Evolutionary conservation across 495 filamentous ascomycete species (phyloP).

Genomic region (Penicillium canariense): DNA sequence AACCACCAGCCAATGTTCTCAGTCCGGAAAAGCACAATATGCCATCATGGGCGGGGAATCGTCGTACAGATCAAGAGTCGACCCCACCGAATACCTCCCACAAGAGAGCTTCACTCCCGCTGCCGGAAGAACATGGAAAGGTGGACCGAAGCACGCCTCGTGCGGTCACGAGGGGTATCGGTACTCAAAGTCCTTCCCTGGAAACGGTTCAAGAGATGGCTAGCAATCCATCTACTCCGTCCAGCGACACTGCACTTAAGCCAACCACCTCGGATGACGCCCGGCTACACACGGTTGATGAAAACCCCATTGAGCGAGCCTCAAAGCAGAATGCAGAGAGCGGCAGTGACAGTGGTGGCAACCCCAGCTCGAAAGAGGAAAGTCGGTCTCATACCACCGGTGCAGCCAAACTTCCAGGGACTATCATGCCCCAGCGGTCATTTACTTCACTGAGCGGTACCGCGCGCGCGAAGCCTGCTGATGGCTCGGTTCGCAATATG

Average conservation of each 20-base stretch:
- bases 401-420: slow-evolving; percentile 19
- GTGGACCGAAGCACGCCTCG: slow-evolving; percentile 36
- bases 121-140: slow-evolving; percentile 35
- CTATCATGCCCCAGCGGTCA: slow-evolving; percentile 48
- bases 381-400: slow-evolving; percentile 29
- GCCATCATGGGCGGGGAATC: slow-evolving; percentile 57
- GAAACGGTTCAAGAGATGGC: slow-evolving; percentile 90
- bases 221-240: slow-evolving; percentile 75
- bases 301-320: slow-evolving; percentile 39
- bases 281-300: slow-evolving; percentile 38
- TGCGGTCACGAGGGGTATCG: slow-evolving; percentile 56
- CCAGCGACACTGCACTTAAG: slow-evolving; percentile 45
- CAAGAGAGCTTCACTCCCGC: slow-evolving; percentile 33
- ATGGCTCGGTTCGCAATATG: slow-evolving; percentile 86
- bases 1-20: slow-evolving; percentile 57
- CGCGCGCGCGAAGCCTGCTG: slow-evolving; percentile 58
- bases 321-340: slow-evolving; percentile 40
- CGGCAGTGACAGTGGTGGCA: slow-evolving; percentile 51
- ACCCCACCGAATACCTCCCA: slow-evolving; percentile 43
- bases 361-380: slow-evolving; percentile 43
- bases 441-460: slow-evolving; percentile 47
- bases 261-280: slow-evolving; percentile 30
- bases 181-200: slow-evolving; percentile 65
- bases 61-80: slow-evolving; percentile 38
- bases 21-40: slow-evolving; percentile 62